Conservation (phyloP, 495 filamentous ascomycete genomes). For the Cercophora samala region DNA sequence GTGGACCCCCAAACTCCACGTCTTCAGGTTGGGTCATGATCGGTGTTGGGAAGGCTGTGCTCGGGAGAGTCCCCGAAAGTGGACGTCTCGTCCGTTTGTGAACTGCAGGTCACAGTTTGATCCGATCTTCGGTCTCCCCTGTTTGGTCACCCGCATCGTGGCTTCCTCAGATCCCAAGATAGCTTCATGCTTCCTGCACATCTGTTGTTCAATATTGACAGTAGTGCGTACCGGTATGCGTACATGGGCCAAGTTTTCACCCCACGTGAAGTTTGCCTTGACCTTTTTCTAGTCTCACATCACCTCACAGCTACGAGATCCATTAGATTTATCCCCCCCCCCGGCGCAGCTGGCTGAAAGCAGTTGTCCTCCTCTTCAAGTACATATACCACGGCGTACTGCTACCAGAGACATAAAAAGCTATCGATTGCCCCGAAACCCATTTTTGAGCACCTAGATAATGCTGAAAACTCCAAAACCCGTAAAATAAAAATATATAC, state of each 20-base stretch:
- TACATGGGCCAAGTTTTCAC: not conserved
- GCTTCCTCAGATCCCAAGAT: not conserved
- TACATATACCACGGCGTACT: not conserved
- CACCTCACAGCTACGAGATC: no score
- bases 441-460: not conserved
- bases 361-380: not conserved
- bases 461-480: not conserved
- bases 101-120: not conserved
- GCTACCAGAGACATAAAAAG: not conserved
- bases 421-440: not conserved
- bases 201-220: not conserved
- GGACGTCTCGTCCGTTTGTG: not conserved
- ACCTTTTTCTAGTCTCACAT: no score
- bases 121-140: constrained; percentile 15
- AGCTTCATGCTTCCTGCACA: not conserved
- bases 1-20: constrained; percentile 12
- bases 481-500: constrained; percentile 10
- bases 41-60: not conserved
- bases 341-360: no score
- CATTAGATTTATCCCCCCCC: no score
- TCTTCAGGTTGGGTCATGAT: not conserved
- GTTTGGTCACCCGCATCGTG: constrained; percentile 5
- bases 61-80: not conserved
- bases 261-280: not conserved
- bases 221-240: constrained; percentile 3